These are phyloP conservation scores for Aphanomyces cochlioides DNA, from an alignment of 352 stramenopile species.

Conservation along the genomic window DNA sequence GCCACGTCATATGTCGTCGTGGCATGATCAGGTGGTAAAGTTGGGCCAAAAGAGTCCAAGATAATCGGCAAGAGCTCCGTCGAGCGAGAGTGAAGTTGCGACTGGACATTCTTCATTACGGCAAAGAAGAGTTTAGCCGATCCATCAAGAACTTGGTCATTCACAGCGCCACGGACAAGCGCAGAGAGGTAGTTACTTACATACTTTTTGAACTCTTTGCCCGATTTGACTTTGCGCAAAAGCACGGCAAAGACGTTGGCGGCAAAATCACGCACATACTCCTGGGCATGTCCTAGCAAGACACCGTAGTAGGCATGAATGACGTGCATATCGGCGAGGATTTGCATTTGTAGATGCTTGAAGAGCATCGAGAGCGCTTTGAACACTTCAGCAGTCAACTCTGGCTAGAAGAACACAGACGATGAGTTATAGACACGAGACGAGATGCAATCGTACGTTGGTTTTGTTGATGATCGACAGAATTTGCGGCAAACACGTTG, in stretches of 20 bases:
- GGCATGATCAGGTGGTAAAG: constrained; percentile 32
- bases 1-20: constrained; percentile 63
- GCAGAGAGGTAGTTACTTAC: constrained; percentile 70
- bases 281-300: constrained; percentile 73
- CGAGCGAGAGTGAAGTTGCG: constrained; percentile 85
- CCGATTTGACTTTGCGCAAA: constrained; percentile 67
- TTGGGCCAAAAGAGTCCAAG: constrained; percentile 66
- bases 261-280: constrained; percentile 87
- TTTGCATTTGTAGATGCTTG: constrained; percentile 73
- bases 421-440: background rate
- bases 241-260: constrained; percentile 83
- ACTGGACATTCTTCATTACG: constrained; percentile 77
- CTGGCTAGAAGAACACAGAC: constrained; percentile 43
- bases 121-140: constrained; percentile 85
- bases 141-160: constrained; percentile 71
- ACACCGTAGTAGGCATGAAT: constrained; percentile 89
- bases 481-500: constrained; percentile 50
- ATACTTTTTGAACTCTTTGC: constrained; percentile 79
- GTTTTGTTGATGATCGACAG: constrained; percentile 81
- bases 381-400: constrained; percentile 87
- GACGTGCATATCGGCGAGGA: constrained; percentile 86
- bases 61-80: constrained; percentile 68
- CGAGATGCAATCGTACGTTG: constrained; percentile 46
- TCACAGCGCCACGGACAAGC: constrained; percentile 56
- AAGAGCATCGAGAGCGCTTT: constrained; percentile 90